Evolutionary conservation across 2,329 filamentous ascomycete genomes (phyloP).

Genomic region (Diaporthe sp.): DNA sequence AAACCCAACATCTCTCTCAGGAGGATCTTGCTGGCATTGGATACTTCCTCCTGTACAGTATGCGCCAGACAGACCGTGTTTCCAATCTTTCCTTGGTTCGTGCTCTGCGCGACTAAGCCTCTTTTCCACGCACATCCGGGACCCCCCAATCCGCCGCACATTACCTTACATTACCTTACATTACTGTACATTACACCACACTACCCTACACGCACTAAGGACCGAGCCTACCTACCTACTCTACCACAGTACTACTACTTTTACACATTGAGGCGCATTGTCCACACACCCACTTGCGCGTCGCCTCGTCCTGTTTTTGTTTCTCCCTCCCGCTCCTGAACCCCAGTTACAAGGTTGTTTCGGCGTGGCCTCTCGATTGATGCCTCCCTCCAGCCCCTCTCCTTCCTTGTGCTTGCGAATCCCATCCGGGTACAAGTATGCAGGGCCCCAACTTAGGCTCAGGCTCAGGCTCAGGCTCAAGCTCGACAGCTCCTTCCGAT

Average conservation of each 20-base stretch:
- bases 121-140: slow-evolving; percentile 13
- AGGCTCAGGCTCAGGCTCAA: slow-evolving; percentile 17
- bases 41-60: background rate
- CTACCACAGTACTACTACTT: background rate
- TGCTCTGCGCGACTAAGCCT: background rate
- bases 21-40: background rate
- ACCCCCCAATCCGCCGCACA: slow-evolving; percentile 1
- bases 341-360: slow-evolving; percentile 25
- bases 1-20: background rate
- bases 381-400: slow-evolving; percentile 36
- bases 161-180: background rate
- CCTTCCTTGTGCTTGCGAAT: slow-evolving; percentile 28
- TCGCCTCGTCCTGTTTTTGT: slow-evolving; percentile 16
- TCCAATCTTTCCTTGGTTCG: slow-evolving; percentile 20
- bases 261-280: slow-evolving; percentile 26
- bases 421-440: slow-evolving; percentile 32
- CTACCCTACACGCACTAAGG: slow-evolving; percentile 1
- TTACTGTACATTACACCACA: background rate
- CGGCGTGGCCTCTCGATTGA: slow-evolving; percentile 29
- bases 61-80: background rate
- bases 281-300: slow-evolving; percentile 31
- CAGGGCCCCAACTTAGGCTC: slow-evolving; percentile 28
- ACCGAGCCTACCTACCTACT: background rate
- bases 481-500: slow-evolving; percentile 17
- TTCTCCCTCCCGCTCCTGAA: slow-evolving; percentile 18